Conservation (phyloP, 768 basidiomycete genomes). For the Rhodotorula kratochvilovae region DNA sequence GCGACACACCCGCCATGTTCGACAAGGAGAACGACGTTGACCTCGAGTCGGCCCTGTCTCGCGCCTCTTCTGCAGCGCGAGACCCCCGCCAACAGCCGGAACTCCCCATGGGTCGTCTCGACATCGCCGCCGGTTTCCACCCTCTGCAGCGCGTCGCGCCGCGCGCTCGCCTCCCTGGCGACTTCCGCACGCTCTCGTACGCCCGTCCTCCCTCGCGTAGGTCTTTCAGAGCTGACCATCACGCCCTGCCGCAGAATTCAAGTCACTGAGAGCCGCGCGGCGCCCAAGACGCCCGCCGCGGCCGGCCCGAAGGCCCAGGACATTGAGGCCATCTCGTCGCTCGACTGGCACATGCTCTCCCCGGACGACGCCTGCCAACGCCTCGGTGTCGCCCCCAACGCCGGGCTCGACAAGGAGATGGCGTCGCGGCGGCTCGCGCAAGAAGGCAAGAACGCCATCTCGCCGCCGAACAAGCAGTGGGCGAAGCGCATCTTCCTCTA, state of each 20-base stretch:
- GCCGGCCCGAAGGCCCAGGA: neutral
- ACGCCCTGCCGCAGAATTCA: constrained; percentile 43
- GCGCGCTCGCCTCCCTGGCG: constrained; percentile 22
- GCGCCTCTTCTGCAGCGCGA: neutral
- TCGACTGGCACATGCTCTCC: constrained; percentile 56
- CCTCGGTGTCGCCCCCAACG: constrained; percentile 52
- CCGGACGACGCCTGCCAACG: constrained; percentile 52
- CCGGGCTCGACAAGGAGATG: constrained; percentile 56
- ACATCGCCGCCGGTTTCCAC: neutral
- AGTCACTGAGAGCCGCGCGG: neutral
- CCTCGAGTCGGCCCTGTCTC: neutral
- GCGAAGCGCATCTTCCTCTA: constrained; percentile 56
- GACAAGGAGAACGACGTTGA: neutral
- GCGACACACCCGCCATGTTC: neutral
- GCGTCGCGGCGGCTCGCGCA: constrained; percentile 53
- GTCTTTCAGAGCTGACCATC: neutral
- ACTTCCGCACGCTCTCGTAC: constrained; percentile 53
- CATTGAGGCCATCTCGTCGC: constrained; percentile 47
- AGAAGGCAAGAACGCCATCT: constrained; percentile 56
- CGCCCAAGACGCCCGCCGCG: constrained; percentile 22
- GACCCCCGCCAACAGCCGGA: neutral
- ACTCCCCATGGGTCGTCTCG: neutral
- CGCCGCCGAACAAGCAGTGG: constrained; percentile 53
- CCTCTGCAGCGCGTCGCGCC: neutral
- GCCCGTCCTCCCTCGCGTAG: constrained; percentile 26